These are phyloP conservation scores for Sugiyamaella lignohabitans DNA, from an alignment of 805 yeast genomes.

Conservation along the genomic window DNA sequence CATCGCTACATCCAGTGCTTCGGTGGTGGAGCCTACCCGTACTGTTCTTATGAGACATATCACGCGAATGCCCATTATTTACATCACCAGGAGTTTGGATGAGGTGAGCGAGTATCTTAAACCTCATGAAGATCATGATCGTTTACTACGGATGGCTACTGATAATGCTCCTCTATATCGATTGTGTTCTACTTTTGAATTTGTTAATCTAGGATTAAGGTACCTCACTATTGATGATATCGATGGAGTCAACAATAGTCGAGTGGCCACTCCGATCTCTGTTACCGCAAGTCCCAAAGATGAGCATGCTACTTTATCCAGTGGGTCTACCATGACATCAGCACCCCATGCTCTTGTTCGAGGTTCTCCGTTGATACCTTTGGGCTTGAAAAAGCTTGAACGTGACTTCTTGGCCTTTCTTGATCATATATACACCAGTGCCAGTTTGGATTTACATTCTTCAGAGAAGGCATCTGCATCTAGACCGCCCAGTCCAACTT, in stretches of 20 bases:
- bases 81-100: slow-evolving; percentile 1
- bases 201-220: slow-evolving; percentile 6
- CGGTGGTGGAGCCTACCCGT: slow-evolving; percentile 5
- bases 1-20: slow-evolving; percentile 6
- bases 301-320: too few species aligned
- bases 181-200: slow-evolving; percentile 6
- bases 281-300: background rate
- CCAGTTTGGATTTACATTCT: too few species aligned
- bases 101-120: slow-evolving; percentile 5
- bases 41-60: background rate
- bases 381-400: slow-evolving; percentile 5
- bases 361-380: background rate
- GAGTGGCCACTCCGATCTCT: background rate
- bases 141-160: background rate
- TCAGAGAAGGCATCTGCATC: background rate
- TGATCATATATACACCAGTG: background rate
- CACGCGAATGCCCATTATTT: slow-evolving; percentile 5
- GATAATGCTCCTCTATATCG: slow-evolving; percentile 3
- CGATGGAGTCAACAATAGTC: background rate
- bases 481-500: background rate
- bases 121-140: slow-evolving; percentile 4
- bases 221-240: background rate
- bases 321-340: too few species aligned
- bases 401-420: slow-evolving; percentile 7
- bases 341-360: background rate